Evolutionary conservation across 2,329 filamentous ascomycete genomes (phyloP).

Genomic region (Aspergillus fijiensis): DNA sequence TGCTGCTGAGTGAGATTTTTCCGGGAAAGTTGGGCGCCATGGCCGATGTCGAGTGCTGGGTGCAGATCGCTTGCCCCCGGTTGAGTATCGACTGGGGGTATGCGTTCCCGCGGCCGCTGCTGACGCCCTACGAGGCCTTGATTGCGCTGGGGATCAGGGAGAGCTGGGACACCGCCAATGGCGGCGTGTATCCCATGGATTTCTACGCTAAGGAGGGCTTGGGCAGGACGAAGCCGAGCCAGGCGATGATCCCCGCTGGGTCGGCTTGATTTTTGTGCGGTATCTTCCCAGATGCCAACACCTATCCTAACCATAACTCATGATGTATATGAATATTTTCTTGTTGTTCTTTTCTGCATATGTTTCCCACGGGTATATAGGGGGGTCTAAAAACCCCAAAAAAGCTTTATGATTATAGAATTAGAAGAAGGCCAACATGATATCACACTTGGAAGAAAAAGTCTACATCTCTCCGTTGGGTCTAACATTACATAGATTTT

Average conservation of each 20-base stretch:
- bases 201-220: slow-evolving; percentile 93
- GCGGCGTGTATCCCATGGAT: slow-evolving; percentile 89
- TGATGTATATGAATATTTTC: slow-evolving; percentile 7
- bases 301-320: background rate
- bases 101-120: slow-evolving; percentile 80
- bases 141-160: slow-evolving; percentile 79
- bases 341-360: background rate
- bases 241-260: slow-evolving; percentile 10
- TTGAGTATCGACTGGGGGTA: slow-evolving; percentile 99
- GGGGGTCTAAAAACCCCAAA: background rate
- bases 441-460: background rate
- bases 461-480: slow-evolving; percentile 5
- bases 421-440: background rate
- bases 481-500: slow-evolving; percentile 21
- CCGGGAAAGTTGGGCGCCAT: slow-evolving; percentile 93
- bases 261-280: background rate
- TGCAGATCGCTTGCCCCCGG: slow-evolving; percentile 95
- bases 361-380: background rate
- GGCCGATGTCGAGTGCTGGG: slow-evolving; percentile 94
- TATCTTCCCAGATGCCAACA: too few species aligned
- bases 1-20: slow-evolving; percentile 92
- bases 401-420: slow-evolving; percentile 8
- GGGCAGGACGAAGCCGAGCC: slow-evolving; percentile 61
- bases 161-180: slow-evolving; percentile 64
- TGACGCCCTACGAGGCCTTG: slow-evolving; percentile 94